A percentile compares a stretch with the other conserved stretches of the same genome.
Evolutionary conservation across 2,329 filamentous ascomycete species (phyloP).

Genomic region (Penicillium sp.): DNA sequence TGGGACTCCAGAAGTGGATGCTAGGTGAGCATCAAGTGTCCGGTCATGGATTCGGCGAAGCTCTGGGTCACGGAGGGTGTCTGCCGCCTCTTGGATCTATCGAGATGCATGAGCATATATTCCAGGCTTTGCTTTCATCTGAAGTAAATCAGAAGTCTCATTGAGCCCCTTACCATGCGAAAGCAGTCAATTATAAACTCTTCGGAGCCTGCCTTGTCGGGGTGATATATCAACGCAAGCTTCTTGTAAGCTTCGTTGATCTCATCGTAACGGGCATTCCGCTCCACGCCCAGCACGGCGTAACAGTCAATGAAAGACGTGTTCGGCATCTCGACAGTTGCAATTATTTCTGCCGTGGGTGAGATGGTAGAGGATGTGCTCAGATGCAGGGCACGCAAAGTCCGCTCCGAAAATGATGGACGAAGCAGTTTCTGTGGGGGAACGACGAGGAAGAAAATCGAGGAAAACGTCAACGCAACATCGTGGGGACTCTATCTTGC

Average conservation of each 20-base stretch:
- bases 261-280: constrained; percentile 24
- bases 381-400: no score
- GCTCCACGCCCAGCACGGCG: constrained; percentile 23
- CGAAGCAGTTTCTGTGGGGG: no score
- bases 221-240: constrained; percentile 33
- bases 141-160: neutral
- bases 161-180: constrained; percentile 18
- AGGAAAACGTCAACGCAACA: no score
- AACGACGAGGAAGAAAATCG: no score
- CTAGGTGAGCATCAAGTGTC: constrained; percentile 8
- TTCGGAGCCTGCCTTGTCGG: constrained; percentile 27
- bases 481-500: no score
- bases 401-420: no score
- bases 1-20: no score
- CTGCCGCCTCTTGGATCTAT: constrained; percentile 32
- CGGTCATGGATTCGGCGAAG: constrained; percentile 22
- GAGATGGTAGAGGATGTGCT: no score
- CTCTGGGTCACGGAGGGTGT: constrained; percentile 29
- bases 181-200: constrained; percentile 15
- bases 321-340: no score
- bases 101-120: no score
- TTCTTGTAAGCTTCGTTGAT: constrained; percentile 33
- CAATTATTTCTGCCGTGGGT: no score
- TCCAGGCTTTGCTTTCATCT: no score
- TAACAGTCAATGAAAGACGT: constrained; percentile 26